phyloP scores from a whole-genome alignment of 2,329 filamentous ascomycete species.

The Dothiorella sarmentorum region DNA sequence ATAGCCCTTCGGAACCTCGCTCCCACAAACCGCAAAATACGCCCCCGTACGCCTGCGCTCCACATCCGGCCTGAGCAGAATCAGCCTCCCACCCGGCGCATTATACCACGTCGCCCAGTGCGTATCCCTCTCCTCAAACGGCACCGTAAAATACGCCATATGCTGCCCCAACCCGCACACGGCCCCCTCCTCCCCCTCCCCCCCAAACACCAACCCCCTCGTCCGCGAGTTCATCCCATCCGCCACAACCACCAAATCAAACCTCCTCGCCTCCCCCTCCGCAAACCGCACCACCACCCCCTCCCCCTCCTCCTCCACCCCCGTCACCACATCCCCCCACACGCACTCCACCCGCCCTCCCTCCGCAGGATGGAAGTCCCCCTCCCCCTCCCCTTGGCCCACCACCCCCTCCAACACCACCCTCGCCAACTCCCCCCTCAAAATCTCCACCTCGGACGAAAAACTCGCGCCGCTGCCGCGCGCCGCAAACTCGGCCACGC shows the following conservation, averaged over 20 bases:
- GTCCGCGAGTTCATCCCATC: slow-evolving; percentile 33
- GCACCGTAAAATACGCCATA: slow-evolving; percentile 33
- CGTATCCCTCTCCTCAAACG: slow-evolving; percentile 23
- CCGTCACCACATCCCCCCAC: slow-evolving; percentile 25
- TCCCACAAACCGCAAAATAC: slow-evolving; percentile 25
- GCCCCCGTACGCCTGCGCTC: slow-evolving; percentile 24
- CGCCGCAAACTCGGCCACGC: slow-evolving; percentile 27
- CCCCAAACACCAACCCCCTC: slow-evolving; percentile 27
- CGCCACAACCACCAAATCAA: slow-evolving; percentile 31
- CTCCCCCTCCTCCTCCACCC: slow-evolving; percentile 22
- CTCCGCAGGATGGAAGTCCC: too few species aligned
- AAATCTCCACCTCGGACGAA: slow-evolving; percentile 34
- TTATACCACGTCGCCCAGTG: slow-evolving; percentile 30
- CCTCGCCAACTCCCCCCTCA: slow-evolving; percentile 32
- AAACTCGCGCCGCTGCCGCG: slow-evolving; percentile 26
- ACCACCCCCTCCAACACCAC: slow-evolving; percentile 30
- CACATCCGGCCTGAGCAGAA: slow-evolving; percentile 27
- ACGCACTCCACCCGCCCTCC: slow-evolving; percentile 22
- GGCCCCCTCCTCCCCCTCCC: slow-evolving; percentile 25
- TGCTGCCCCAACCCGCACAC: slow-evolving; percentile 28
- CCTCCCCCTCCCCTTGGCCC: slow-evolving; percentile 22
- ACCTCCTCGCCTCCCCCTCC: slow-evolving; percentile 24
- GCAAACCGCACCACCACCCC: slow-evolving; percentile 26
- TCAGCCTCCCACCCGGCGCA: slow-evolving; percentile 23
- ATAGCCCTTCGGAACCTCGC: slow-evolving; percentile 24